phyloP scores from a whole-genome alignment of 2,329 filamentous ascomycete genomes.

The Lecanicillium sp. region DNA sequence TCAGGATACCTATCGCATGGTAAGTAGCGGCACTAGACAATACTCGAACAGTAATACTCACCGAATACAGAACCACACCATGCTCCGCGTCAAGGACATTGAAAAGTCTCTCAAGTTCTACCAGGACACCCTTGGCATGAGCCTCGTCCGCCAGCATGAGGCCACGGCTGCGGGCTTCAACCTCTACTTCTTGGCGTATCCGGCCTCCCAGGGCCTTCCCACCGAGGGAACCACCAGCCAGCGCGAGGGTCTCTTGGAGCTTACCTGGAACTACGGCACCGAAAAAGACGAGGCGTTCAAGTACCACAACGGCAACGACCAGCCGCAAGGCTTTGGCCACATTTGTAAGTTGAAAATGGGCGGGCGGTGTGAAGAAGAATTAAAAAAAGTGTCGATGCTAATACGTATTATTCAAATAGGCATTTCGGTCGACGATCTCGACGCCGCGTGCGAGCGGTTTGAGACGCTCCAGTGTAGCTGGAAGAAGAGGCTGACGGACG shows the following conservation, averaged over 20 bases:
- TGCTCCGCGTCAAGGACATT: slow-evolving; percentile 85
- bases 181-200: slow-evolving; percentile 87
- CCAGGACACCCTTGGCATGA: slow-evolving; percentile 85
- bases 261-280: slow-evolving; percentile 78
- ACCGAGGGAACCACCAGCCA: slow-evolving; percentile 41
- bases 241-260: slow-evolving; percentile 77
- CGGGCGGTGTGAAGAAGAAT: no score
- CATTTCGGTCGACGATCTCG: slow-evolving; percentile 78
- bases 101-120: slow-evolving; percentile 72
- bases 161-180: slow-evolving; percentile 68
- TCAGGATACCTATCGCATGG: slow-evolving; percentile 63
- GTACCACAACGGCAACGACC: slow-evolving; percentile 87
- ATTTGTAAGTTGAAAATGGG: slow-evolving; percentile 75
- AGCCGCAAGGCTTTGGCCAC: slow-evolving; percentile 91
- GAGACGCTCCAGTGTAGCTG: slow-evolving; percentile 75
- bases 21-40: slow-evolving; percentile 16
- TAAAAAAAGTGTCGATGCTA: not conserved
- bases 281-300: slow-evolving; percentile 78
- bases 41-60: not conserved
- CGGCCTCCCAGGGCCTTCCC: slow-evolving; percentile 43
- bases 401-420: slow-evolving; percentile 36
- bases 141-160: slow-evolving; percentile 64
- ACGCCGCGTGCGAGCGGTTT: slow-evolving; percentile 78
- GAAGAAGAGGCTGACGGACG: slow-evolving; percentile 94
- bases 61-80: slow-evolving; percentile 71